Percentiles rank a stretch among this genome's conserved stretches.
Evolutionary conservation across 345 rosid genomes (phyloP).

Genomic region (Salix viminalis): DNA sequence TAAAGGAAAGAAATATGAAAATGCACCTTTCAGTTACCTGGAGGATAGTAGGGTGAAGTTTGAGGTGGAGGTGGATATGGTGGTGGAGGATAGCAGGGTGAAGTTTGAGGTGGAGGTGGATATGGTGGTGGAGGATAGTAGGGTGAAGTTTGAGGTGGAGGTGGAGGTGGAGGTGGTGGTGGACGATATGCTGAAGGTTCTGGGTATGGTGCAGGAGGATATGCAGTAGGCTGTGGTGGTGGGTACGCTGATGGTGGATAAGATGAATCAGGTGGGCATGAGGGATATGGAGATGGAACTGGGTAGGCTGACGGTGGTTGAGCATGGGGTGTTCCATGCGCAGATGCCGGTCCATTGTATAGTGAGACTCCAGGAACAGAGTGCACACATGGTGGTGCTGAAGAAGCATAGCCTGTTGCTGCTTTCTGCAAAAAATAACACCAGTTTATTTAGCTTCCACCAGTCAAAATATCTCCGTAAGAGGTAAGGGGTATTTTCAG

Average conservation of each 20-base stretch:
- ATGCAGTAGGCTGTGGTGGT: constrained; percentile 4
- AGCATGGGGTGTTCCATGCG: constrained; percentile 1
- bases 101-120: constrained; percentile 32
- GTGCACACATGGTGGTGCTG: constrained; percentile 40
- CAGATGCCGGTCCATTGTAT: background rate
- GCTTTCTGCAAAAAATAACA: constrained; percentile 42
- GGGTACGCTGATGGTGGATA: constrained; percentile 36
- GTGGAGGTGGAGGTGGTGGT: constrained; percentile 24
- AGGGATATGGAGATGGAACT: constrained; percentile 15
- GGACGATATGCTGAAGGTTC: constrained; percentile 28
- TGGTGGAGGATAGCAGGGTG: constrained; percentile 37
- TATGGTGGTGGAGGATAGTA: constrained; percentile 27
- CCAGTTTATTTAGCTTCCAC: background rate
- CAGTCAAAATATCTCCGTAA: background rate
- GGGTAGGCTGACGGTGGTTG: constrained; percentile 26
- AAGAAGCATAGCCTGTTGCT: constrained; percentile 26
- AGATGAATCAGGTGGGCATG: constrained; percentile 17
- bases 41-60: constrained; percentile 48
- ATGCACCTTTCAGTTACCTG: constrained; percentile 27
- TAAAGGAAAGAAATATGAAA: background rate
- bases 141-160: constrained; percentile 39
- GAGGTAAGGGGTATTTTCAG: background rate
- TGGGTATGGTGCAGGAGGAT: constrained; percentile 21
- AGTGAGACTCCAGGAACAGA: background rate
- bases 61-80: constrained; percentile 31